Evolutionary conservation across 2,329 filamentous ascomycete species (phyloP), one percentile per base, ranked within the genome.

Genomic region (Dactylellina leptospora): DNA sequence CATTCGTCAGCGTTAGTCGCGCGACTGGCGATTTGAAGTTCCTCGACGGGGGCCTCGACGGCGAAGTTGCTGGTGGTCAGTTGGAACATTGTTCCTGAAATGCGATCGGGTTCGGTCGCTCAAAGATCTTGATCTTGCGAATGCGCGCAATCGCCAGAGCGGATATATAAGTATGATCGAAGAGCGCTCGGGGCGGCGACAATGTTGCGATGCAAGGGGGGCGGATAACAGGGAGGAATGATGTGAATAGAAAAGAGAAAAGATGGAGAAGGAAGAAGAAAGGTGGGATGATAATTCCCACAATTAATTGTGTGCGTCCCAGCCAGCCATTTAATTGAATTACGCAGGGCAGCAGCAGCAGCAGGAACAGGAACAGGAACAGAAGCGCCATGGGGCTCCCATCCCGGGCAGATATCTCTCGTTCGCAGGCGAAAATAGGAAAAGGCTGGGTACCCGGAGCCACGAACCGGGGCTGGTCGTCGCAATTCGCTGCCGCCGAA

Each of bases 1-100:
- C 66, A 71, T 40, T 71, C 66, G 36, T 71, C 66, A 38, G 66
- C 66, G 36, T 71, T 71, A 11, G 66, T 71, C 5, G 66, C 66
- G 45, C 66, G 66, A 58, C 58, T 63, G 13, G 66, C 66, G 51
- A 71, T 71, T 38, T 71, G 58, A 20, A 71, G 66, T 36, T 71
- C 66, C 33, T 71, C 66, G 66, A 71, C 59, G 44, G 66, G 66
- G n/a, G 66, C 66, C 50, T 71, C 66, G 51, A 58, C 51, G 51
- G 51, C 45, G 42, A 71, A 71, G 58, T 71, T 71, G 58, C 51
- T 58, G 51, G 53, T 62, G 18, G 66, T 71, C 4, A 71, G 58
- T 44, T 71, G 58, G 51, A 71, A 71, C 66, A 71, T 71, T 36
- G 22, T 66, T 30, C 28, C 27, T 36, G 30, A 5, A n/a, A n/a